Percentiles rank a stretch among this genome's conserved stretches.
These are phyloP conservation scores for Phylloporus arenicola DNA, from an alignment of 768 basidiomycete species.

Conservation along the genomic window DNA sequence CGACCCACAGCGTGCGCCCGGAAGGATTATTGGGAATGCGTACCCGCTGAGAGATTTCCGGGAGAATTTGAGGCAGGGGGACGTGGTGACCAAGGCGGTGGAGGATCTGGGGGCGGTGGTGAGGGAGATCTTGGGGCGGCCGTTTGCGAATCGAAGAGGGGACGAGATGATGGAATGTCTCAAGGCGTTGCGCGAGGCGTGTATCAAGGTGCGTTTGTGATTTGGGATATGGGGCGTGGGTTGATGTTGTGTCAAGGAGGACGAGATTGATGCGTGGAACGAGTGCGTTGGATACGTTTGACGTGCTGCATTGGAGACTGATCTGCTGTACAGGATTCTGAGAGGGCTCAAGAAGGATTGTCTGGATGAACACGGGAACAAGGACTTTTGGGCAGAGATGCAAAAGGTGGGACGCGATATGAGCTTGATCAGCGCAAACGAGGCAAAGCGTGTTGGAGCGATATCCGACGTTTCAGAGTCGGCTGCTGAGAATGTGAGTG, in stretches of 20 bases:
- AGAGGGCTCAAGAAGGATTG: slow-evolving; percentile 54
- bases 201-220: slow-evolving; percentile 47
- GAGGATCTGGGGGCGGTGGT: slow-evolving; percentile 73
- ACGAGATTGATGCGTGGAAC: slow-evolving; percentile 84
- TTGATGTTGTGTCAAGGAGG: slow-evolving; percentile 45
- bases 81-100: slow-evolving; percentile 80
- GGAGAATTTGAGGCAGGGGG: slow-evolving; percentile 63
- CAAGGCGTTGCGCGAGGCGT: slow-evolving; percentile 58
- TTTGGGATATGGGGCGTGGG: neutral
- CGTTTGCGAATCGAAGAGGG: slow-evolving; percentile 64
- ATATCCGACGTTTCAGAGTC: slow-evolving; percentile 52
- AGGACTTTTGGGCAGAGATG: slow-evolving; percentile 61
- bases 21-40: slow-evolving; percentile 70
- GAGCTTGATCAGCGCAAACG: slow-evolving; percentile 56
- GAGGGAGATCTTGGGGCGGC: slow-evolving; percentile 59
- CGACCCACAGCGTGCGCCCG: slow-evolving; percentile 54
- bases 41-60: slow-evolving; percentile 75
- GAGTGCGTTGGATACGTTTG: slow-evolving; percentile 33
- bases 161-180: slow-evolving; percentile 73
- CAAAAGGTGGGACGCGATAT: slow-evolving; percentile 45
- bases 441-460: slow-evolving; percentile 57
- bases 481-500: slow-evolving; percentile 48
- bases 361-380: slow-evolving; percentile 50
- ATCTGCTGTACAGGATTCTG: slow-evolving; percentile 47
- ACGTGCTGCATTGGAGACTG: neutral